Base-by-base conservation (phyloP, 148 eudicot genomes). In the Rhododendron vialii region DNA sequence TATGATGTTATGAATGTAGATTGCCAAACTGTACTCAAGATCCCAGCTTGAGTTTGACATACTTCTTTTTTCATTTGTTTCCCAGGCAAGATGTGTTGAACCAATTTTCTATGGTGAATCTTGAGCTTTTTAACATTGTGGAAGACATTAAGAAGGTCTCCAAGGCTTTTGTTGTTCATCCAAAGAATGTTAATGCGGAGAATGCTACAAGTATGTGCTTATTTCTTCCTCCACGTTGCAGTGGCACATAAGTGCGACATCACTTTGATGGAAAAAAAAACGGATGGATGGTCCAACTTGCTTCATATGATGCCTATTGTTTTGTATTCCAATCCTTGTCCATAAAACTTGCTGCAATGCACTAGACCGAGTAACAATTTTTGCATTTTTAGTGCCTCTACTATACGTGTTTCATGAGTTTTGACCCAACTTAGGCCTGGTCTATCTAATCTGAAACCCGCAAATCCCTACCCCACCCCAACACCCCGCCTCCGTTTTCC, bases 71-170 rank as follows among this genome's bases (percentile, higher is more conserved):
- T 33, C 43, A 18, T 76, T 78, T 43, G 26, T 84, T 26, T 83
- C 81, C 79, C 91, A 97, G 98, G 99, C 98, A 98, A 85, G 98
- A 95, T 89, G 85, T 91, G 14, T 74, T 93, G 86, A 92, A 95
- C 63, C 98, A 95, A 87, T 98, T 95, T 89, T 95, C 99, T 4
- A 98, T 98, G 98, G 98, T 98, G 84, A 98, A 98, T 90, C 93
- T 98, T 18, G 98, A 95, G 93, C 93, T 98, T 48, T 94, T 76
- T 85, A 98, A 92, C 87, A 94, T 98, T 47, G 98, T 95, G 48
- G 96, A 98, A 88, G 99, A 98, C 82, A 93, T 95, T 88, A 95
- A 94, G 91, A 95, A 95, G 92, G 98, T 93, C 48, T 98, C 99
- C 9, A 98, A 95, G 92, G 95, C 96, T 84, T 98, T 98, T 88